Evolutionary conservation across 306 rosid genomes (phyloP).

Genomic region (Crataegus laevigata): DNA sequence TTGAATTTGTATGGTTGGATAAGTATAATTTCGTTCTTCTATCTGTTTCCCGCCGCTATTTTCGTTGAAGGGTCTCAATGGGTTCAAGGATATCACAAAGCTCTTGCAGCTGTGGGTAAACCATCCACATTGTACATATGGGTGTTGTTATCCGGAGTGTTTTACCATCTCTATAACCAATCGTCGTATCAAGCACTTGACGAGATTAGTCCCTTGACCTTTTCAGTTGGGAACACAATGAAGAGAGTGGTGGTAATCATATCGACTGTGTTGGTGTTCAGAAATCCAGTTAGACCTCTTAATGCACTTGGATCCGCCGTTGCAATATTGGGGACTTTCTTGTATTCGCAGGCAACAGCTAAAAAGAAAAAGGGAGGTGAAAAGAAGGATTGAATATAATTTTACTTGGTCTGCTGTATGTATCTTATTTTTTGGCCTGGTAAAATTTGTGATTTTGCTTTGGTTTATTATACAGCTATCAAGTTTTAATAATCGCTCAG

Average conservation of each 20-base stretch:
- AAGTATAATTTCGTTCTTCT: conserved; percentile 56
- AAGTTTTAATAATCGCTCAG: neutral
- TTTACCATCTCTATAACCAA: conserved; percentile 93
- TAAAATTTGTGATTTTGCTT: neutral
- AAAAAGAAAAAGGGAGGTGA: conserved; percentile 54
- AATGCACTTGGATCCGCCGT: conserved; percentile 91
- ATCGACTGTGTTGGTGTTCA: conserved; percentile 71
- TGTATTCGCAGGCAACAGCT: conserved; percentile 72
- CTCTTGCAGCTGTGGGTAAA: conserved; percentile 58
- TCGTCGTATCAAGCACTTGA: conserved; percentile 93
- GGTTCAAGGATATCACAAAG: conserved; percentile 76
- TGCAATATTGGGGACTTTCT: conserved; percentile 82
- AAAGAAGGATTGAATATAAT: conserved; percentile 40
- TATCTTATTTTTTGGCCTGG: neutral
- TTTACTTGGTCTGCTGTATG: neutral
- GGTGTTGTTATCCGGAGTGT: conserved; percentile 81
- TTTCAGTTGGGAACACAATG: conserved; percentile 95
- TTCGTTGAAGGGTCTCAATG: conserved; percentile 89
- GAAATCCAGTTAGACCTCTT: conserved; percentile 81
- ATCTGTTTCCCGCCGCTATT: conserved; percentile 78
- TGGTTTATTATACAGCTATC: neutral
- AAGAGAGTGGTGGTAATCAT: conserved; percentile 92
- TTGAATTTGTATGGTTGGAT: conserved; percentile 83
- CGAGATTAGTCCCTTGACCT: conserved; percentile 80
- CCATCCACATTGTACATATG: conserved; percentile 69